These are phyloP conservation scores for Zygosaccharomyces bisporus DNA, from an alignment of 805 yeast species.

Conservation along the genomic window DNA sequence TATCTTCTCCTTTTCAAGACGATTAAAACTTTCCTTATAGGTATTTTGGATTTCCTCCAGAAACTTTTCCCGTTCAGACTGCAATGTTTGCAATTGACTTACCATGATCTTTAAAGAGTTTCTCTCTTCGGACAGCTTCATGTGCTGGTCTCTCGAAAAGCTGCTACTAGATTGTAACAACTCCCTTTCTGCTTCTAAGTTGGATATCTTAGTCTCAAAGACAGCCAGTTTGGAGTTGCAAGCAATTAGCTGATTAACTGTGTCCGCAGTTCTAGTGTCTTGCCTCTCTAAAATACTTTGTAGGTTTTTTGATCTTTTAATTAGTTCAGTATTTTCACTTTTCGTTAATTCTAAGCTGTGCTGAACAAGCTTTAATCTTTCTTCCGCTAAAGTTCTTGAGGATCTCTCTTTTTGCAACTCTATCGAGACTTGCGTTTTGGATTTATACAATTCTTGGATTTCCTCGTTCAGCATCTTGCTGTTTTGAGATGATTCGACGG, in stretches of 20 bases:
- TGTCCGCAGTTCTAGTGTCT: constrained; percentile 47
- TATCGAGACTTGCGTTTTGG: constrained; percentile 47
- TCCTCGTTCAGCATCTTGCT: constrained; percentile 49
- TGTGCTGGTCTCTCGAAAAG: constrained; percentile 50
- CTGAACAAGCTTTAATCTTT: constrained; percentile 44
- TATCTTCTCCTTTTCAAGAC: constrained; percentile 37
- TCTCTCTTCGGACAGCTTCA: constrained; percentile 54
- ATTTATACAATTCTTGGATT: constrained; percentile 38
- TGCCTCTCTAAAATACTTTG: constrained; percentile 44
- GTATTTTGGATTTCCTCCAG: constrained; percentile 48
- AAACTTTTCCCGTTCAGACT: constrained; percentile 56
- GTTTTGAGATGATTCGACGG: constrained; percentile 41
- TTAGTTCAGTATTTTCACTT: constrained; percentile 46
- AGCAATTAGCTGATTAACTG: constrained; percentile 54
- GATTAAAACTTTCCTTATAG: constrained; percentile 46
- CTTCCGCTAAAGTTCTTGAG: constrained; percentile 49
- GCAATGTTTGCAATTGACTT: constrained; percentile 55
- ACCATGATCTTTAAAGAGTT: constrained; percentile 53
- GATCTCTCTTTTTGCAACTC: constrained; percentile 54
- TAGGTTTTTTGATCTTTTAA: constrained; percentile 37
- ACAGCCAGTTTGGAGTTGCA: constrained; percentile 45
- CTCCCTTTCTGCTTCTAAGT: constrained; percentile 52
- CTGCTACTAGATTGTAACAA: constrained; percentile 47
- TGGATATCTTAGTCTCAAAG: constrained; percentile 44
- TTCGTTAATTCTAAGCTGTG: constrained; percentile 41